Evolutionary conservation across 1,284 basidiomycete species (phyloP), one percentile per base, ranked within the genome.

Genomic region (Microbotryum saponariae): DNA sequence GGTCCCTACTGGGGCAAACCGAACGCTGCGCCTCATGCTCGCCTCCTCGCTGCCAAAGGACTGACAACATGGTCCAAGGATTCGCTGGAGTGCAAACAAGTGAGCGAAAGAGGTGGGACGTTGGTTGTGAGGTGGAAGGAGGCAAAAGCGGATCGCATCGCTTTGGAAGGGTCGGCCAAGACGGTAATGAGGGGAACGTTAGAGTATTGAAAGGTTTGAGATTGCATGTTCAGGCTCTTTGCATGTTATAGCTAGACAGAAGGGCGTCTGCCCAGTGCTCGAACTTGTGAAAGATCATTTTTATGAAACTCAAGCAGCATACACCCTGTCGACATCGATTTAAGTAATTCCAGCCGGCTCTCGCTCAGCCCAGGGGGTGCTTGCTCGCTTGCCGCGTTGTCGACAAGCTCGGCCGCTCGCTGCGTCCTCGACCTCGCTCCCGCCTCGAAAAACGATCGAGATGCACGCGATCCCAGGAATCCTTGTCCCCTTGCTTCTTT

Each of bases 71-170:
- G 18, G 51, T 20, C 20, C 3, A 16, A 27, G 8, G 46, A 48
- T 23, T 50, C 18, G 59, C 72, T 31, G 21, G 61, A 25, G 72
- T 77, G 63, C 72, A 80, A 74, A 61, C 81, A 83, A 67, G 82
- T 82, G 31, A 83, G 83, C 67, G 61, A 68, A 12, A 73, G 82
- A 50, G 79, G 79, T 20, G 83, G 83, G 0, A 75, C 79, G n/a
- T 64, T 84, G 44, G 75, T 73, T 51, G 71, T 82, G 27, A 61
- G 73, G 2, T 79, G 76, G 67, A 73, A 79, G 10, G 69, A 76
- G 46, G 73, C 73, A 25, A 73, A 67, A 45, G 10, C 23, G 27
- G 16, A 33, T 31, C n/a, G 64, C 5, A 61, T 63, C 16, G 53
- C 59, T 25, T 29, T 66, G 51, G 51, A 9, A 25, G 60, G 60